Conservation (phyloP, 1,139 yeast genomes). For the Williopsis jadinii region DNA sequence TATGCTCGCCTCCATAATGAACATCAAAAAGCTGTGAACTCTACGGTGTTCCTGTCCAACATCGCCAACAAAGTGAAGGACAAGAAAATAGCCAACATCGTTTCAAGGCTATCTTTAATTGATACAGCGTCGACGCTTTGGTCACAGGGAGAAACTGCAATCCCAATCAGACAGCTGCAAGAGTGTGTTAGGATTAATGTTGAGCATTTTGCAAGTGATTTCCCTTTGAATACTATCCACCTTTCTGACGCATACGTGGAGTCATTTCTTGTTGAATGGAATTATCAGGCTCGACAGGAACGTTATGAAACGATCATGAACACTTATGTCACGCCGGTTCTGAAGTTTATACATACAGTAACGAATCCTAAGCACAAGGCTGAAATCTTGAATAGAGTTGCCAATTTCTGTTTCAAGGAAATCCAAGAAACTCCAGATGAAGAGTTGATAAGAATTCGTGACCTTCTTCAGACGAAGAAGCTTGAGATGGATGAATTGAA, state of each 20-base stretch:
- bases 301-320: conserved; percentile 51
- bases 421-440: conserved; percentile 32
- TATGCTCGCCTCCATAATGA: conserved; percentile 31
- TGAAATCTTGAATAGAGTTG: conserved; percentile 51
- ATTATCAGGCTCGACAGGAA: conserved; percentile 62
- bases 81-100: conserved; percentile 1
- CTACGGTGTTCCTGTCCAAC: conserved; percentile 40
- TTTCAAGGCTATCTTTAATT: conserved; percentile 32
- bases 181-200: neutral
- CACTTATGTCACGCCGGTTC: conserved; percentile 44
- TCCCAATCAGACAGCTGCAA: conserved; percentile 35
- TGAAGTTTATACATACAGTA: conserved; percentile 18
- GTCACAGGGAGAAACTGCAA: conserved; percentile 45
- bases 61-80: conserved; percentile 21
- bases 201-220: neutral
- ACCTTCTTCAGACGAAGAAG: conserved; percentile 32
- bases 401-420: conserved; percentile 65
- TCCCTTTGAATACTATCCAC: conserved; percentile 23
- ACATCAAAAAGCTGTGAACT: conserved; percentile 43
- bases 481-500: conserved; percentile 45
- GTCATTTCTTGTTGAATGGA: conserved; percentile 64
- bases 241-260: conserved; percentile 31
- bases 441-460: conserved; percentile 37
- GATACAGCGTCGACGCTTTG: conserved; percentile 53
- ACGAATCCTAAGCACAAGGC: conserved; percentile 27